Percentiles rank a stretch among this genome's conserved stretches.
phyloP scores from a whole-genome alignment of 176 grass and related monocot species.

The Tillandsia fasciculata region DNA sequence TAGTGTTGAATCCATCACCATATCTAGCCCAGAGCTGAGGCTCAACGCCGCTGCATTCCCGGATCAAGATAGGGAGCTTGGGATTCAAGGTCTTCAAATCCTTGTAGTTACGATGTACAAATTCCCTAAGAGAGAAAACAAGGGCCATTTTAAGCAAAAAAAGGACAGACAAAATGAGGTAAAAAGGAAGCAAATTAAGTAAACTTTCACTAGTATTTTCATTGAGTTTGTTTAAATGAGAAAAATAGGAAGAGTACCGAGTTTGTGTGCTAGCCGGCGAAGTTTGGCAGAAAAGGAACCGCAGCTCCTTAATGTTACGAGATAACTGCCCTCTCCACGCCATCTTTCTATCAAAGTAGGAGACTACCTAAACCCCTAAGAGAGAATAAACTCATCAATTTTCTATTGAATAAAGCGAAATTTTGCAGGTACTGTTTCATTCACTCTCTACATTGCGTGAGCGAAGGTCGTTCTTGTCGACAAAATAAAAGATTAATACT shows the following conservation, averaged over 20 bases:
- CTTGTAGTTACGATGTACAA: conserved; percentile 75
- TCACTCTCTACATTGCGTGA: too few relatives aligned
- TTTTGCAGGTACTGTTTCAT: too few relatives aligned
- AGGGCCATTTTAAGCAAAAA: background rate
- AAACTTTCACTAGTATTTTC: too few relatives aligned
- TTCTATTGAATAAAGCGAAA: too few relatives aligned
- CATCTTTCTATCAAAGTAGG: conserved; percentile 21
- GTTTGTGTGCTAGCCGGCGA: conserved; percentile 61
- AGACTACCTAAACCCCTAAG: too few relatives aligned
- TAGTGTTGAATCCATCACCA: conserved; percentile 27
- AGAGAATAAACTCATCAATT: too few relatives aligned
- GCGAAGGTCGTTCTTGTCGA: too few relatives aligned
- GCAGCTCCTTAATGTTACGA: conserved; percentile 71
- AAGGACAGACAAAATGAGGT: background rate
- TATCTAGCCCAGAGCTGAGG: conserved; percentile 95
- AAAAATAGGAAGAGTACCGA: conserved; percentile 24
- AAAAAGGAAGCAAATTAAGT: background rate
- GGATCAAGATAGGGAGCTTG: conserved; percentile 73
- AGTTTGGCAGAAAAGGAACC: conserved; percentile 78
- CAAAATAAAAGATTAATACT: too few relatives aligned
- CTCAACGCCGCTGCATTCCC: conserved; percentile 82
- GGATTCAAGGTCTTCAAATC: conserved; percentile 86
- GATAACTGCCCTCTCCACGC: conserved; percentile 70
- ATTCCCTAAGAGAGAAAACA: conserved; percentile 44
- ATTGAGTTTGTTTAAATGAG: background rate